Evolutionary conservation across 2,329 filamentous ascomycete genomes (phyloP).

Genomic region (Ceratocystis albifundus): DNA sequence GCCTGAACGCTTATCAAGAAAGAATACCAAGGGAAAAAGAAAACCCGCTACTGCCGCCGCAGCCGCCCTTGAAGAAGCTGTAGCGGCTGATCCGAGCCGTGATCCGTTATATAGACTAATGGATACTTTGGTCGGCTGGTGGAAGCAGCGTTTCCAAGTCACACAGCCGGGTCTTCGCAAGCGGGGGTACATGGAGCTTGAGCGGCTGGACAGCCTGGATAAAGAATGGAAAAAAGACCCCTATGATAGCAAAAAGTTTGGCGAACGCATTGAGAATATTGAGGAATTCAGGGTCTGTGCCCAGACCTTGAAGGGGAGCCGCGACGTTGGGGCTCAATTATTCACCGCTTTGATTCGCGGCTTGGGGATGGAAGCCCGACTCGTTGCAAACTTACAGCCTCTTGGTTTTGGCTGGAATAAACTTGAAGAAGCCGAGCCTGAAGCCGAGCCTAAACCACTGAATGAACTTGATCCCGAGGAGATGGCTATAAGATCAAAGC

Average conservation of each 20-base stretch:
- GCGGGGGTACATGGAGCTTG: slow-evolving; percentile 72
- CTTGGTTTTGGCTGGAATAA: slow-evolving; percentile 87
- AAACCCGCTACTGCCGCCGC: slow-evolving; percentile 39
- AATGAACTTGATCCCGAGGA: background rate
- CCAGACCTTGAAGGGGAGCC: slow-evolving; percentile 61
- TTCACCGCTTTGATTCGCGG: slow-evolving; percentile 78
- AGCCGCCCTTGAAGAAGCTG: slow-evolving; percentile 55
- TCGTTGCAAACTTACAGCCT: slow-evolving; percentile 77
- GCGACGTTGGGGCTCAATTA: slow-evolving; percentile 78
- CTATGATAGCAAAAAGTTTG: slow-evolving; percentile 53
- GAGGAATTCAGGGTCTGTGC: slow-evolving; percentile 59
- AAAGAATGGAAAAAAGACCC: slow-evolving; percentile 55
- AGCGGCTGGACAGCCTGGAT: slow-evolving; percentile 60
- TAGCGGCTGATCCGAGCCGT: slow-evolving; percentile 59
- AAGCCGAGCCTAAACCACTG: background rate
- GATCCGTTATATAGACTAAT: slow-evolving; percentile 72
- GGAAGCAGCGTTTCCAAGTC: slow-evolving; percentile 72
- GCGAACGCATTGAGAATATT: slow-evolving; percentile 59
- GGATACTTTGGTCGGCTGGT: slow-evolving; percentile 67
- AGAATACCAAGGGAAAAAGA: slow-evolving; percentile 33
- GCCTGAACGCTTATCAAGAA: slow-evolving; percentile 11
- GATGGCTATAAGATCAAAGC: background rate
- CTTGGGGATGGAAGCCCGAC: slow-evolving; percentile 66
- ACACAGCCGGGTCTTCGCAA: slow-evolving; percentile 76
- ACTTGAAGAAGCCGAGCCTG: slow-evolving; percentile 57